Percentiles rank a stretch among this genome's conserved stretches.
phyloP scores from a whole-genome alignment of 2,329 filamentous ascomycete genomes.

The Rutstroemia sp. region DNA sequence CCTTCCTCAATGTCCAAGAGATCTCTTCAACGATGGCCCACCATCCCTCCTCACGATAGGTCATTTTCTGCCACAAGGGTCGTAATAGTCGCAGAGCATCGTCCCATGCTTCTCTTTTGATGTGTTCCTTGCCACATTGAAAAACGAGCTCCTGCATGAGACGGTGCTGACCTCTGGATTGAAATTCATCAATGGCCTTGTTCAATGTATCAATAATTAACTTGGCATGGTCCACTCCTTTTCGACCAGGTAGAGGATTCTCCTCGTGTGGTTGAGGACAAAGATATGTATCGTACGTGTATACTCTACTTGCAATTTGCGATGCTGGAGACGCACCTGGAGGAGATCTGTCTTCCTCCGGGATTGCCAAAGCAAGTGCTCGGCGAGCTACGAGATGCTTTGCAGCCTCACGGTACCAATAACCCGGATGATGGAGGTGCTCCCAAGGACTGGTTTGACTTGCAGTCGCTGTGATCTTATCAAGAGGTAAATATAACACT shows the following conservation, averaged over 20 bases:
- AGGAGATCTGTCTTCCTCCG: conserved; percentile 49
- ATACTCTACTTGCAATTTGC: conserved; percentile 41
- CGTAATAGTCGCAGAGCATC: conserved; percentile 46
- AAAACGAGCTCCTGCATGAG: conserved; percentile 47
- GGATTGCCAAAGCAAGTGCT: conserved; percentile 46
- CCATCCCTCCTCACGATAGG: conserved; percentile 54
- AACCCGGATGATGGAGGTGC: conserved; percentile 56
- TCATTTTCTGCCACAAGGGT: conserved; percentile 49
- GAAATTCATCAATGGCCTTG: conserved; percentile 46
- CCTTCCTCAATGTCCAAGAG: conserved; percentile 52
- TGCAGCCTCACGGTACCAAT: conserved; percentile 57
- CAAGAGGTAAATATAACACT: conserved; percentile 45
- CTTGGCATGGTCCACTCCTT: conserved; percentile 46
- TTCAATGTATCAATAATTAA: conserved; percentile 47
- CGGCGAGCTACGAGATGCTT: conserved; percentile 48
- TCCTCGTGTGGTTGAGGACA: conserved; percentile 57
- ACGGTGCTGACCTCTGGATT: conserved; percentile 45
- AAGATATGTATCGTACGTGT: conserved; percentile 59
- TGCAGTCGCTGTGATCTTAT: conserved; percentile 46
- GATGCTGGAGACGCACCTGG: conserved; percentile 42
- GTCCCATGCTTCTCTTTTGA: conserved; percentile 43
- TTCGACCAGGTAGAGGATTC: conserved; percentile 40
- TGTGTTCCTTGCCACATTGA: conserved; percentile 50
- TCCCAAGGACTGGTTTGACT: conserved; percentile 58
- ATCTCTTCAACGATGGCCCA: conserved; percentile 51